Percentiles rank a stretch among this genome's conserved stretches.
Evolutionary conservation across 768 basidiomycete species (phyloP).

Genomic region (Leccinum arenicola): DNA sequence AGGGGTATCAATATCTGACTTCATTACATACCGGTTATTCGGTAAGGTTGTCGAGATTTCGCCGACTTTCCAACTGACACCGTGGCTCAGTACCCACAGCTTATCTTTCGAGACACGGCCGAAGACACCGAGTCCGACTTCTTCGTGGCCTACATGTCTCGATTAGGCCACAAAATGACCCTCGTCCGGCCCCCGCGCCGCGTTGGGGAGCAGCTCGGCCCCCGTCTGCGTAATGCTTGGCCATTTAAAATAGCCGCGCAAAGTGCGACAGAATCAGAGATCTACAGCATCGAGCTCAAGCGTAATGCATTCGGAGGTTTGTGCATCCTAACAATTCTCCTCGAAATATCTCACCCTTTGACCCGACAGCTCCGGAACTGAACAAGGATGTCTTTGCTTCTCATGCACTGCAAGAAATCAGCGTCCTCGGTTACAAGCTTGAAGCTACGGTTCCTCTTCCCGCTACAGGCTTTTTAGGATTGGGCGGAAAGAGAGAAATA

Average conservation of each 20-base stretch:
- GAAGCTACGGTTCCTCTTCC: constrained; percentile 67
- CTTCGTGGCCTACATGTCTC: constrained; percentile 65
- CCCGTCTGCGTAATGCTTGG: constrained; percentile 39
- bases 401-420: constrained; percentile 60
- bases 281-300: constrained; percentile 57
- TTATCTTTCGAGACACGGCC: constrained; percentile 59
- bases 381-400: constrained; percentile 57
- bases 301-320: constrained; percentile 36
- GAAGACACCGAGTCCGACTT: constrained; percentile 52
- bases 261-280: constrained; percentile 46
- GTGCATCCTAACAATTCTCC: neutral
- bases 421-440: constrained; percentile 55
- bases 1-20: constrained; percentile 75
- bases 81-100: constrained; percentile 49
- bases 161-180: constrained; percentile 53
- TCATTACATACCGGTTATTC: constrained; percentile 54
- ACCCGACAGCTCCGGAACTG: constrained; percentile 37
- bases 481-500: constrained; percentile 51
- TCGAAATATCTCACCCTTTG: constrained; percentile 3
- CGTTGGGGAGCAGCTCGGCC: constrained; percentile 37
- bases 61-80: constrained; percentile 8
- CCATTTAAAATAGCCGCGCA: constrained; percentile 41
- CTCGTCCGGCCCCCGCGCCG: constrained; percentile 41
- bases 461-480: constrained; percentile 33
- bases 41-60: constrained; percentile 35